These are phyloP conservation scores for Talaromyces sp. DNA, from an alignment of 2,329 filamentous ascomycete genomes.

Conservation along the genomic window DNA sequence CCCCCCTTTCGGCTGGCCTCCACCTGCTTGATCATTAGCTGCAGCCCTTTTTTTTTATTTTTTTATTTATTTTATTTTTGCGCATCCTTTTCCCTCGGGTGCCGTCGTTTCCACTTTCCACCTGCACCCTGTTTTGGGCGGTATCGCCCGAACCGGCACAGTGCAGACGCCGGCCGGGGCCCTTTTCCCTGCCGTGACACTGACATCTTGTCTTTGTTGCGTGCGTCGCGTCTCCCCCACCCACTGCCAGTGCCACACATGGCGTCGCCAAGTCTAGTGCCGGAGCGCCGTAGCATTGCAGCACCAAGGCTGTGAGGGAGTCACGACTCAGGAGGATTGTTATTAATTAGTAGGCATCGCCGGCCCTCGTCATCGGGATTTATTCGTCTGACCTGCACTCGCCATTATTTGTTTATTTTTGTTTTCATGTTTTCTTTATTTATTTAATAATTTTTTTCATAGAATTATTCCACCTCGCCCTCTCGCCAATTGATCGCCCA, in stretches of 20 bases:
- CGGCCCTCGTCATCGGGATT: too few relatives aligned
- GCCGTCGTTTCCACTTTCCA: background rate
- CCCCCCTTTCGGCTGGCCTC: background rate
- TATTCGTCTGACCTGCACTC: too few relatives aligned
- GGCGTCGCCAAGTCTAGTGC: background rate
- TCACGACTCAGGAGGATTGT: too few relatives aligned
- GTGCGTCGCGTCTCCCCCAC: background rate
- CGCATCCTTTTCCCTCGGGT: background rate
- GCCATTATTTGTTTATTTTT: too few relatives aligned
- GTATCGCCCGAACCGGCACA: background rate
- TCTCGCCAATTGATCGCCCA: too few relatives aligned
- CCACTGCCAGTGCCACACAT: background rate
- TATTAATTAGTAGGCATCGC: too few relatives aligned
- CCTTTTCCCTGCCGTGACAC: background rate
- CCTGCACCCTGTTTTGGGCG: background rate
- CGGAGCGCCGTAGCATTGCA: background rate
- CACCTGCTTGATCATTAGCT: background rate
- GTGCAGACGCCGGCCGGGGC: background rate
- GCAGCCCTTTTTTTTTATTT: background rate
- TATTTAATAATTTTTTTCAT: too few relatives aligned
- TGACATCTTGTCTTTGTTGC: background rate
- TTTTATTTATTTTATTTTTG: background rate
- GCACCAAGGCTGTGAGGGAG: background rate
- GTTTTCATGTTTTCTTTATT: too few relatives aligned
- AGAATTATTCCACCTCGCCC: too few relatives aligned